Conservation (phyloP, 139 green algal genomes). For the Volvox africanus region DNA sequence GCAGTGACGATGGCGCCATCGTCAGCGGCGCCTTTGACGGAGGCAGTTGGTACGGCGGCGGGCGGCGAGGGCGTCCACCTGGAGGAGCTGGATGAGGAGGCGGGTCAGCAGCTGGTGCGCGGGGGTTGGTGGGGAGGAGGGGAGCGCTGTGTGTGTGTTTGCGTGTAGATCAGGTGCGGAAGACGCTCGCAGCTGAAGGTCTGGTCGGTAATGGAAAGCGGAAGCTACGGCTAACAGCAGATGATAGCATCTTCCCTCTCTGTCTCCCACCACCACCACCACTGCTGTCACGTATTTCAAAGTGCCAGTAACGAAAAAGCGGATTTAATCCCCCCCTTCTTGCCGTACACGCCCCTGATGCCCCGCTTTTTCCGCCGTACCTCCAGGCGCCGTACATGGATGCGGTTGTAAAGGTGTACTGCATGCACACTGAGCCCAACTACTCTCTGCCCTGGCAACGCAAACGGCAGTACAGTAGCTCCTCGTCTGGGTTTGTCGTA, state of each 20-base stretch:
- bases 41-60: background rate
- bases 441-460: constrained; percentile 95
- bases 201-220: too few species aligned
- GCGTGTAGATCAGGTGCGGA: too few species aligned
- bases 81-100: constrained; percentile 49
- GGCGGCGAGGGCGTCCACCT: background rate
- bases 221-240: too few species aligned
- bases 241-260: too few species aligned
- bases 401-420: constrained; percentile 78
- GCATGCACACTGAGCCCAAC: constrained; percentile 91
- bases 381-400: constrained; percentile 63
- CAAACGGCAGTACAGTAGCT: constrained; percentile 89
- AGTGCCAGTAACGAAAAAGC: too few species aligned
- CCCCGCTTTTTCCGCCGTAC: background rate
- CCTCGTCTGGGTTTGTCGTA: constrained; percentile 88
- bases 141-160: background rate
- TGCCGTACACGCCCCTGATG: too few species aligned
- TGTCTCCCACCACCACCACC: too few species aligned
- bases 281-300: too few species aligned
- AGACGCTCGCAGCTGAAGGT: too few species aligned
- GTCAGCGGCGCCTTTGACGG: background rate
- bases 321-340: too few species aligned
- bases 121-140: background rate
- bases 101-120: constrained; percentile 47
- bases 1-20: background rate